A percentile compares a stretch with the other conserved stretches of the same genome.
These are phyloP conservation scores for Medicago arabica DNA, from an alignment of 306 rosid species.

Conservation along the genomic window DNA sequence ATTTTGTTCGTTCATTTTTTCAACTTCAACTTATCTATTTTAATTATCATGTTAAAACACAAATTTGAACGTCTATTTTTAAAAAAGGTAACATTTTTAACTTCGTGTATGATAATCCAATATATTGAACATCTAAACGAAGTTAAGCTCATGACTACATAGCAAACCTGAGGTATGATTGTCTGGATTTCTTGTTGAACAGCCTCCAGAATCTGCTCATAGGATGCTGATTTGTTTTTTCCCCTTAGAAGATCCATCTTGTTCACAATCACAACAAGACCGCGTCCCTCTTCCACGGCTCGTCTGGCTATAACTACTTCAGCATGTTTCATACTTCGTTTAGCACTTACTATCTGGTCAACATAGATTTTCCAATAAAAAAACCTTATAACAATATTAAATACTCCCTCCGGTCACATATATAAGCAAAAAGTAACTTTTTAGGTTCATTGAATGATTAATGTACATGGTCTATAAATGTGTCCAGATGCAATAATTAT, in stretches of 20 bases:
- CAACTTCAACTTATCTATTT: constrained; percentile 27
- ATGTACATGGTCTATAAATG: too few relatives aligned
- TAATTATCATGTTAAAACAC: constrained; percentile 21
- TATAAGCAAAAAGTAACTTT: too few relatives aligned
- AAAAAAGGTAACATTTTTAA: constrained; percentile 25
- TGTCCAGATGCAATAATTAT: too few relatives aligned
- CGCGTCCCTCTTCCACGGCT: constrained; percentile 97
- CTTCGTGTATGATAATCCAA: constrained; percentile 1
- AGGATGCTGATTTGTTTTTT: constrained; percentile 50
- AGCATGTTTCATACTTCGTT: constrained; percentile 87
- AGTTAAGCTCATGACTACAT: constrained; percentile 28
- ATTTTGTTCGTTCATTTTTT: neutral
- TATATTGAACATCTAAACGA: constrained; percentile 27
- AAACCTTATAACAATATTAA: constrained; percentile 38
- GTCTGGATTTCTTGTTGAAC: constrained; percentile 91
- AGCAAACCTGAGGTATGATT: constrained; percentile 80
- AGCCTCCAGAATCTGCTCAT: constrained; percentile 74
- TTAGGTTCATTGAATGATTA: too few relatives aligned
- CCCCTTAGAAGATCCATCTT: constrained; percentile 94
- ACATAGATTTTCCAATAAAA: constrained; percentile 15
- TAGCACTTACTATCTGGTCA: constrained; percentile 71
- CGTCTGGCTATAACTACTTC: constrained; percentile 96
- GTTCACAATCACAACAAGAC: constrained; percentile 95
- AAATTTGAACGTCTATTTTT: constrained; percentile 10
- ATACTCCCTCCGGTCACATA: too few relatives aligned